These are phyloP conservation scores for Podosphaera aphanis DNA, from an alignment of 2,329 filamentous ascomycete genomes.

Conservation along the genomic window DNA sequence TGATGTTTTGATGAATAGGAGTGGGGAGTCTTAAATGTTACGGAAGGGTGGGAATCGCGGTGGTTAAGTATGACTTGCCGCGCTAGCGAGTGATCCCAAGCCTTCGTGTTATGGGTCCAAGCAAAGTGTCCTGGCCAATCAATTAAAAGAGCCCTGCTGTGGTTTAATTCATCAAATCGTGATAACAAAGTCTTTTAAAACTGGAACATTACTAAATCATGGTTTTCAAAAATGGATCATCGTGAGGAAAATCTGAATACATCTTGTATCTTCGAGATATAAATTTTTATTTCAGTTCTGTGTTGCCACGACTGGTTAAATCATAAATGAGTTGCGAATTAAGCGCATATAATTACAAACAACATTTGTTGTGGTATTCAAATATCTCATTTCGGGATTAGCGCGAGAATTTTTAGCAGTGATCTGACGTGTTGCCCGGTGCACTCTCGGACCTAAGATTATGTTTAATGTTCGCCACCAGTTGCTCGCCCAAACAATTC, in stretches of 20 bases:
- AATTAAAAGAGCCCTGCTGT: not conserved
- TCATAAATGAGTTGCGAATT: not conserved
- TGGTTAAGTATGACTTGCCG: slow-evolving; percentile 14
- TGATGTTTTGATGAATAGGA: slow-evolving; percentile 4
- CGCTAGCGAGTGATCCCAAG: slow-evolving; percentile 10
- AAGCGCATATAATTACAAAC: not conserved
- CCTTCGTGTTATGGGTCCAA: not conserved
- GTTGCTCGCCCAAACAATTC: too few species aligned
- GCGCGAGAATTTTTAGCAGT: not conserved
- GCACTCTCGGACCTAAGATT: not conserved
- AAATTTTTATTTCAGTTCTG: too few species aligned
- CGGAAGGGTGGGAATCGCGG: slow-evolving; percentile 12
- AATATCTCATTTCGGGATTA: not conserved
- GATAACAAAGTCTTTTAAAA: too few species aligned
- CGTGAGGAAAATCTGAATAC: too few species aligned
- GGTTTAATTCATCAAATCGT: too few species aligned
- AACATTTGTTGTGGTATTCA: not conserved
- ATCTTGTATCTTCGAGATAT: too few species aligned
- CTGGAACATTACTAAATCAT: too few species aligned
- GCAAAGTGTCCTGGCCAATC: not conserved
- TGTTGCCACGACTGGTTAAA: too few species aligned
- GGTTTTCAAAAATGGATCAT: too few species aligned
- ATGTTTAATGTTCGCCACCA: too few species aligned
- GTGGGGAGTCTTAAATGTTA: slow-evolving; percentile 4
- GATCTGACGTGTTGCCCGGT: not conserved